Conservation (phyloP, 2,329 filamentous ascomycete genomes). For the Coniochaeta pulveracea region DNA sequence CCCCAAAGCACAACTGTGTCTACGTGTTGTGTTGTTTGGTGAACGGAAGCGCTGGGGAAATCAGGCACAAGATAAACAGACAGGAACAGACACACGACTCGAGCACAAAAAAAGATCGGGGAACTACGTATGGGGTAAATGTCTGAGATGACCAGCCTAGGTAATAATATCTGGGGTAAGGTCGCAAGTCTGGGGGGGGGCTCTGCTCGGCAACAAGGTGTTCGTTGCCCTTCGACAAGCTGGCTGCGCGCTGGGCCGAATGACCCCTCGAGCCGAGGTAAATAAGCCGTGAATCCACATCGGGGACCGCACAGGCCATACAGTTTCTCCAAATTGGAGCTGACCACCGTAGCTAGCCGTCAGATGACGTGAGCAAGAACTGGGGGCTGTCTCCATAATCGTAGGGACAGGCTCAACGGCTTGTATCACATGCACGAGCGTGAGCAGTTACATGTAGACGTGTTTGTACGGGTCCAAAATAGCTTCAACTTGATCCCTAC, state of each 20-base stretch:
- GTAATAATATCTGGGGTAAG: conserved; percentile 6
- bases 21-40: conserved; percentile 3
- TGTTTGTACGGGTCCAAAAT: no score
- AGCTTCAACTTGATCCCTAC: no score
- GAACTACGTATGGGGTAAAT: conserved; percentile 5
- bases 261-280: conserved; percentile 14
- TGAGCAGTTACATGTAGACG: no score
- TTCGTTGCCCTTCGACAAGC: conserved; percentile 3
- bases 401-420: no score
- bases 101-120: conserved; percentile 7
- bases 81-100: conserved; percentile 3
- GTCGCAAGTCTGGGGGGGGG: background rate
- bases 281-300: conserved; percentile 5
- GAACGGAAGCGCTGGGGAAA: background rate
- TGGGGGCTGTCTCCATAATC: no score
- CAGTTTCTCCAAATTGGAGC: no score
- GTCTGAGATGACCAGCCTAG: conserved; percentile 9
- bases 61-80: conserved; percentile 2
- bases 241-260: conserved; percentile 11
- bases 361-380: no score
- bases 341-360: no score
- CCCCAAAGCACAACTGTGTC: conserved; percentile 11
- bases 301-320: no score
- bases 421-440: no score
- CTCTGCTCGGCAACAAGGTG: background rate